Percentiles rank a stretch among this genome's conserved stretches.
phyloP scores from a whole-genome alignment of 345 rosid genomes.

The Anastatica hierochuntica region DNA sequence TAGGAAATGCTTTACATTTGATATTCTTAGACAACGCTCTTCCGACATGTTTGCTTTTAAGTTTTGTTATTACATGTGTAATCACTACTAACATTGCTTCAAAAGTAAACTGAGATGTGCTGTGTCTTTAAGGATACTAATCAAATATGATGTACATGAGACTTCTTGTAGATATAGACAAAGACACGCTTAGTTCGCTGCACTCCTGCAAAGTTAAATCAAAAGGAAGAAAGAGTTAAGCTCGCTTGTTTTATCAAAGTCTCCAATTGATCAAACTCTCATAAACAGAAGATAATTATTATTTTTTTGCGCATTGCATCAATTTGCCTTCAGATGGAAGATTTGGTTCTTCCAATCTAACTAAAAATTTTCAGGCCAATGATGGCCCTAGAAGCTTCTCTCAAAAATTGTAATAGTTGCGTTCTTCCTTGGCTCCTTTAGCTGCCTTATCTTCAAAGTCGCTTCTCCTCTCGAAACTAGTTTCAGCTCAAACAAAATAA shows the following conservation, averaged over 20 bases:
- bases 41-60: slow-evolving; percentile 33
- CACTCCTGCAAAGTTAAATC: slow-evolving; percentile 18
- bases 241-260: slow-evolving; percentile 2
- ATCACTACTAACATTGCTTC: slow-evolving; percentile 13
- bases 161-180: slow-evolving; percentile 25
- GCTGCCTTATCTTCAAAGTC: slow-evolving; percentile 63
- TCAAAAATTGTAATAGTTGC: slow-evolving; percentile 78
- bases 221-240: slow-evolving; percentile 6
- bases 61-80: slow-evolving; percentile 29
- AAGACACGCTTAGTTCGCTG: slow-evolving; percentile 25
- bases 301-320: slow-evolving; percentile 25
- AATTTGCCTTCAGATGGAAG: slow-evolving; percentile 25
- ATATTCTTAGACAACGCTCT: slow-evolving; percentile 31
- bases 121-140: slow-evolving; percentile 3
- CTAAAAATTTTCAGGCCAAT: slow-evolving; percentile 29
- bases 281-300: not conserved
- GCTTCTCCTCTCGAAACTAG: slow-evolving; percentile 90
- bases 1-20: slow-evolving; percentile 19
- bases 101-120: slow-evolving; percentile 2
- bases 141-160: slow-evolving; percentile 21
- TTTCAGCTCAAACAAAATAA: not conserved
- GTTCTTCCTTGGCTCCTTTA: slow-evolving; percentile 76
- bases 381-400: slow-evolving; percentile 42
- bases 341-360: slow-evolving; percentile 19
- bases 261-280: not conserved